phyloP scores from a whole-genome alignment of 345 rosid genomes.

The Acer negundo region DNA sequence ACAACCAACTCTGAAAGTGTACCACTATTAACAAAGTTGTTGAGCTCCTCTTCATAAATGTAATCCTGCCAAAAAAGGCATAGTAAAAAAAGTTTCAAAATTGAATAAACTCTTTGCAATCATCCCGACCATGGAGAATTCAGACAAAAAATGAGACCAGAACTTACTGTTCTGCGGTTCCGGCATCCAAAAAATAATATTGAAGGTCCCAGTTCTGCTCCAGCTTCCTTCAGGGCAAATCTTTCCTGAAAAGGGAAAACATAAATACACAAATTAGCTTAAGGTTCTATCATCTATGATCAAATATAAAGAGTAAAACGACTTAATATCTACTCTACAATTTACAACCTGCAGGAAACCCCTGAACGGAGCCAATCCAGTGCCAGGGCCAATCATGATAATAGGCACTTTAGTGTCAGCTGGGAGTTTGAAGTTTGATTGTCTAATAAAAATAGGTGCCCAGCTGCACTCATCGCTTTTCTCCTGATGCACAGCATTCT shows the following conservation, averaged over 20 bases:
- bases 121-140: slow-evolving; percentile 3
- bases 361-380: slow-evolving; percentile 98
- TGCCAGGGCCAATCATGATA: slow-evolving; percentile 96
- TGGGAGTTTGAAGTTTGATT: slow-evolving; percentile 94
- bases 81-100: slow-evolving; percentile 11
- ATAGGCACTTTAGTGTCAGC: slow-evolving; percentile 71
- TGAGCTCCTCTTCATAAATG: slow-evolving; percentile 88
- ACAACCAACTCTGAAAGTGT: slow-evolving; percentile 76
- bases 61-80: slow-evolving; percentile 56
- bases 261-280: slow-evolving; percentile 11
- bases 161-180: slow-evolving; percentile 71
- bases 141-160: slow-evolving; percentile 1
- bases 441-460: slow-evolving; percentile 86
- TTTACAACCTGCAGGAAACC: slow-evolving; percentile 86
- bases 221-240: slow-evolving; percentile 67
- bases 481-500: slow-evolving; percentile 76
- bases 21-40: slow-evolving; percentile 63
- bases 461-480: slow-evolving; percentile 69
- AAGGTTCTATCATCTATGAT: not conserved
- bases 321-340: not conserved
- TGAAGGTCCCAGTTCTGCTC: slow-evolving; percentile 79
- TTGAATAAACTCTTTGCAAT: not conserved
- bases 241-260: slow-evolving; percentile 59
- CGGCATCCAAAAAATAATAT: slow-evolving; percentile 94
- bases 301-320: not conserved